phyloP scores from a whole-genome alignment of 2,329 filamentous ascomycete species.

The Ceratocystis diversiconidia region DNA sequence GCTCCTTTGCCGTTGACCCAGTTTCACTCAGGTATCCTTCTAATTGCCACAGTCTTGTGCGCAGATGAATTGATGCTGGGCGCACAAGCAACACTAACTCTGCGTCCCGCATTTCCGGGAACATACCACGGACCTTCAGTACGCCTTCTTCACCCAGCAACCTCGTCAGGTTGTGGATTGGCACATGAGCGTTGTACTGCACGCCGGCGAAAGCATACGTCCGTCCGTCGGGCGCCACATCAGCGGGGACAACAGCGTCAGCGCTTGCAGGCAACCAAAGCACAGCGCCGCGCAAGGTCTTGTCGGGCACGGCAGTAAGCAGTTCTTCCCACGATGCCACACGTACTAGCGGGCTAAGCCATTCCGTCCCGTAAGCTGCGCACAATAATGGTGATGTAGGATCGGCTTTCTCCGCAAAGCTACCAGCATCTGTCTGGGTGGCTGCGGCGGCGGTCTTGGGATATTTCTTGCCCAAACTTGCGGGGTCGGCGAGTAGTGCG shows the following conservation, averaged over 20 bases:
- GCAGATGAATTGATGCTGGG: slow-evolving; percentile 30
- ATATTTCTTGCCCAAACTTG: slow-evolving; percentile 13
- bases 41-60: slow-evolving; percentile 42
- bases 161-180: slow-evolving; percentile 38
- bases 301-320: slow-evolving; percentile 30
- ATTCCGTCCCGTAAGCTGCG: not conserved
- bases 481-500: slow-evolving; percentile 21
- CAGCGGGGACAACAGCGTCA: slow-evolving; percentile 16
- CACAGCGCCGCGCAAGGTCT: slow-evolving; percentile 32
- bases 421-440: too few relatives aligned
- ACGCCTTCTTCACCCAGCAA: slow-evolving; percentile 38
- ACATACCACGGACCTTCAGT: slow-evolving; percentile 27
- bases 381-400: not conserved
- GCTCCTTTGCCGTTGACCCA: not conserved
- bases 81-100: slow-evolving; percentile 32
- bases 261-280: slow-evolving; percentile 28
- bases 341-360: slow-evolving; percentile 21
- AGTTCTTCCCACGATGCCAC: slow-evolving; percentile 28
- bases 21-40: slow-evolving; percentile 34
- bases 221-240: slow-evolving; percentile 29
- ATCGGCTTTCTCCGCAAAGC: slow-evolving; percentile 25
- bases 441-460: slow-evolving; percentile 17
- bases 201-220: slow-evolving; percentile 30
- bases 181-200: slow-evolving; percentile 28
- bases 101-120: slow-evolving; percentile 26